phyloP scores from a whole-genome alignment of 1,284 basidiomycete genomes.

The Cryptococcus amylolentus region DNA sequence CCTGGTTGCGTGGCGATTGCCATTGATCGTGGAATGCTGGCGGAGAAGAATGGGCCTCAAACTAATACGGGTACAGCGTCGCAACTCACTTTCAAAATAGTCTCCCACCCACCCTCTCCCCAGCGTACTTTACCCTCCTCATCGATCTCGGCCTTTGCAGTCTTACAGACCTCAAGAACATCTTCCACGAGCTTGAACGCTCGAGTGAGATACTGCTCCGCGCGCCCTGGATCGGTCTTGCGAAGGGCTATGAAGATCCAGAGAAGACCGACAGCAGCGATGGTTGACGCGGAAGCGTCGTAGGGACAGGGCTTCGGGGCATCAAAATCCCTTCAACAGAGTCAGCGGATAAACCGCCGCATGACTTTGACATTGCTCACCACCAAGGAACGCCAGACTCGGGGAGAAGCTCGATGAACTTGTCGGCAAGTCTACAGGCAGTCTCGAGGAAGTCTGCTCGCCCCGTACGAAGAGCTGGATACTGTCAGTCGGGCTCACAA shows the following conservation, averaged over 20 bases:
- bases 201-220: slow-evolving; percentile 30
- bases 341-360: background rate
- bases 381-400: slow-evolving; percentile 35
- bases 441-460: slow-evolving; percentile 33
- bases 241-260: slow-evolving; percentile 29
- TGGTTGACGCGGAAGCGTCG: slow-evolving; percentile 35
- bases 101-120: slow-evolving; percentile 42
- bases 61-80: background rate
- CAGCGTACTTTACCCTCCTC: slow-evolving; percentile 27
- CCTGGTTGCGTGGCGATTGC: slow-evolving; percentile 22
- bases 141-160: slow-evolving; percentile 16
- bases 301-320: slow-evolving; percentile 37
- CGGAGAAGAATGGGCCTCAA: background rate
- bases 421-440: slow-evolving; percentile 28
- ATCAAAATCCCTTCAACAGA: slow-evolving; percentile 32
- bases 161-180: slow-evolving; percentile 21
- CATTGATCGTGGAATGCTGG: slow-evolving; percentile 40
- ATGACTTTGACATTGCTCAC: slow-evolving; percentile 10
- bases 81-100: slow-evolving; percentile 22
- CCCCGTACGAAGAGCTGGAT: slow-evolving; percentile 32
- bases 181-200: slow-evolving; percentile 28
- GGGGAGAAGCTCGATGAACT: slow-evolving; percentile 30
- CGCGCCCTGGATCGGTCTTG: slow-evolving; percentile 16
- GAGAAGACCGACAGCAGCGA: slow-evolving; percentile 35
- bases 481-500: background rate